These are phyloP conservation scores for Plectosphaerella plurivora DNA, from an alignment of 2,329 filamentous ascomycete genomes.

Conservation along the genomic window DNA sequence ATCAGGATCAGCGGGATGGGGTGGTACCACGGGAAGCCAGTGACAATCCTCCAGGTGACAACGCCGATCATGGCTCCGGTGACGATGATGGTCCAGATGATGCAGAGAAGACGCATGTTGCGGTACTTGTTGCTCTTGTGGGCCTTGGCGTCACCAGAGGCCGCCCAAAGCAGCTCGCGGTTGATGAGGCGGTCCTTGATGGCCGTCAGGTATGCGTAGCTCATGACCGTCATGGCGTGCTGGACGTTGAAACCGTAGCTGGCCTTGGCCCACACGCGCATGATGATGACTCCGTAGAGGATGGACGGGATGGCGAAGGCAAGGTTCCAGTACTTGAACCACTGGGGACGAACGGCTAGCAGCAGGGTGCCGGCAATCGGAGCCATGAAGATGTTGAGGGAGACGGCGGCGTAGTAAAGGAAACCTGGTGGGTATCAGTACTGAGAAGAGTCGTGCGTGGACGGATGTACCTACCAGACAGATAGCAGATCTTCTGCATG, in stretches of 20 bases:
- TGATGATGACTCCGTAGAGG: slow-evolving; percentile 30
- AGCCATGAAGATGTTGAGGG: slow-evolving; percentile 33
- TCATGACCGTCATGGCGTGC: slow-evolving; percentile 33
- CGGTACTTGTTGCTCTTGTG: slow-evolving; percentile 37
- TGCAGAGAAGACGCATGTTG: slow-evolving; percentile 35
- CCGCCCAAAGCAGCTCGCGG: slow-evolving; percentile 32
- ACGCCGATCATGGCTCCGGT: slow-evolving; percentile 27
- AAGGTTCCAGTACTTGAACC: slow-evolving; percentile 39
- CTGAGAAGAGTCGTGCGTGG: rapidly evolving
- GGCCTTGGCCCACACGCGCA: slow-evolving; percentile 34
- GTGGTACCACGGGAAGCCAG: slow-evolving; percentile 32
- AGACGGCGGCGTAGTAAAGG: slow-evolving; percentile 34
- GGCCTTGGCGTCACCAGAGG: slow-evolving; percentile 31
- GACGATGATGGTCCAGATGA: slow-evolving; percentile 28
- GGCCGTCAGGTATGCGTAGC: slow-evolving; percentile 35
- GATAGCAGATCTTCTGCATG: slow-evolving; percentile 36
- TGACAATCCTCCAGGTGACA: slow-evolving; percentile 25
- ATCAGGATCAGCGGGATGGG: slow-evolving; percentile 31
- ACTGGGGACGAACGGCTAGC: slow-evolving; percentile 31
- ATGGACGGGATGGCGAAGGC: slow-evolving; percentile 35
- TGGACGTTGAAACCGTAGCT: slow-evolving; percentile 37
- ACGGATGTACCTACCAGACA: slow-evolving; percentile 24
- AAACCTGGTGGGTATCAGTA: slow-evolving; percentile 15
- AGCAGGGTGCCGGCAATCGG: slow-evolving; percentile 33
- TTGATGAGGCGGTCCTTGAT: slow-evolving; percentile 36